phyloP scores from a whole-genome alignment of 139 green algal species.

The Chara braunii region DNA sequence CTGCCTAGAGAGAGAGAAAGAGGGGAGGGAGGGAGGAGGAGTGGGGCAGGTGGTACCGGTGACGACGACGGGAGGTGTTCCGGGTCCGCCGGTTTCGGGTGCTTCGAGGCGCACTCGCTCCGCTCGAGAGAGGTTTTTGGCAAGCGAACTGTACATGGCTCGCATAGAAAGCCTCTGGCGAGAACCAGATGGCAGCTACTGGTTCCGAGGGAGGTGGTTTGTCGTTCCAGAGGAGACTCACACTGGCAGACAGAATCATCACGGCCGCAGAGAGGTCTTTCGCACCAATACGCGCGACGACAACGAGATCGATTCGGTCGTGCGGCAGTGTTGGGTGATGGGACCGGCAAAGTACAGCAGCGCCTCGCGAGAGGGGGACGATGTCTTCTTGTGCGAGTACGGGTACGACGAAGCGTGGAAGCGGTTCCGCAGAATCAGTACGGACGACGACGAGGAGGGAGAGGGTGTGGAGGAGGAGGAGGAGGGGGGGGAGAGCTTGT shows the following conservation, averaged over 20 bases:
- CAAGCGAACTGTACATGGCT: conserved; percentile 13
- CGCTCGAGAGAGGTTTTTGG: conserved; percentile 6
- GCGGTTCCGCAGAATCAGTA: conserved; percentile 30
- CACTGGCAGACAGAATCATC: conserved; percentile 67
- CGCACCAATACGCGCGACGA: conserved; percentile 47
- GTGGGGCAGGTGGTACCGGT: neutral
- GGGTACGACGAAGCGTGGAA: conserved; percentile 48
- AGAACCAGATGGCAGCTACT: conserved; percentile 23
- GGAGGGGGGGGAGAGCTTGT: conserved; percentile 3
- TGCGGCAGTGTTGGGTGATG: conserved; percentile 16
- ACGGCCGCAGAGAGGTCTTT: conserved; percentile 75
- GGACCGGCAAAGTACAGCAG: neutral
- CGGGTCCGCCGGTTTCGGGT: neutral
- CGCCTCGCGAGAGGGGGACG: conserved; percentile 41
- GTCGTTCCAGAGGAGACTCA: conserved; percentile 73
- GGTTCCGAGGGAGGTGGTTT: conserved; percentile 62
- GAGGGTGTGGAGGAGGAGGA: conserved; percentile 1
- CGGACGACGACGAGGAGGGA: conserved; percentile 11
- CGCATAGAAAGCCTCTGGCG: conserved; percentile 19
- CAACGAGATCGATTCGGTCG: conserved; percentile 44
- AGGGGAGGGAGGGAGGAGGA: neutral
- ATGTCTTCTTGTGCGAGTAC: conserved; percentile 82
- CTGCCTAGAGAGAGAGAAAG: conserved; percentile 8
- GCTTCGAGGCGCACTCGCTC: neutral
- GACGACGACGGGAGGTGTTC: neutral